phyloP scores from a whole-genome alignment of 306 rosid genomes.

The Betula pendula region DNA sequence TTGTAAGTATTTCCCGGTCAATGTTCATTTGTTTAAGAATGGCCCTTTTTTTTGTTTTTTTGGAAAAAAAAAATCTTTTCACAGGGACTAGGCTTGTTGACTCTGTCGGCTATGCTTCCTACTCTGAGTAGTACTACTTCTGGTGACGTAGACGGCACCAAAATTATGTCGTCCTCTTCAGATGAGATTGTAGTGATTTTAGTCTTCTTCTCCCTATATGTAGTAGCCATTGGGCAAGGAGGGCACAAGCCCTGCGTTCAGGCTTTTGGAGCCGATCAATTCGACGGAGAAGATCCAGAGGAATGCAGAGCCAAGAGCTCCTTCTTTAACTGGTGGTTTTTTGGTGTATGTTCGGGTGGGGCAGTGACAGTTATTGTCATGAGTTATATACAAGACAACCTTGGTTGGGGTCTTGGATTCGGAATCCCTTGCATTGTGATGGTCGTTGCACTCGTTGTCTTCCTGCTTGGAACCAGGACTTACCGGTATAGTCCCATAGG shows the following conservation, averaged over 20 bases:
- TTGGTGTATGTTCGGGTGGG: constrained; percentile 27
- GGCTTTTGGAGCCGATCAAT: constrained; percentile 56
- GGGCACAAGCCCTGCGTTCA: constrained; percentile 61
- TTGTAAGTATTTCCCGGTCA: too few relatives aligned
- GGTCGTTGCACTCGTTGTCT: constrained; percentile 21
- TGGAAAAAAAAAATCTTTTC: too few relatives aligned
- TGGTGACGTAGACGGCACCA: constrained; percentile 8
- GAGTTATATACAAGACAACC: constrained; percentile 48
- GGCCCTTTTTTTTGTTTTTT: too few relatives aligned
- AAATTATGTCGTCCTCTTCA: constrained; percentile 5
- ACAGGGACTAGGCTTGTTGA: constrained; percentile 48
- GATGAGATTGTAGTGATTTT: constrained; percentile 23
- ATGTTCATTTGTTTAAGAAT: too few relatives aligned
- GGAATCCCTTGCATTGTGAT: constrained; percentile 31
- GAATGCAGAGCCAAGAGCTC: constrained; percentile 52
- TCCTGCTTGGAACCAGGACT: constrained; percentile 27
- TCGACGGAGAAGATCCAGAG: constrained; percentile 37
- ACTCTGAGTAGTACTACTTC: constrained; percentile 22
- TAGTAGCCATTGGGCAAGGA: constrained; percentile 47
- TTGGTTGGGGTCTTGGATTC: constrained; percentile 39
- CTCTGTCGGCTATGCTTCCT: constrained; percentile 37
- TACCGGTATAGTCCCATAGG: constrained; percentile 19
- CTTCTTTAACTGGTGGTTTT: constrained; percentile 60
- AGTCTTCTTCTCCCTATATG: constrained; percentile 45
- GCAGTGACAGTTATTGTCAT: constrained; percentile 21